These are phyloP conservation scores for Calocybe indica DNA, from an alignment of 768 basidiomycete genomes.

Conservation along the genomic window DNA sequence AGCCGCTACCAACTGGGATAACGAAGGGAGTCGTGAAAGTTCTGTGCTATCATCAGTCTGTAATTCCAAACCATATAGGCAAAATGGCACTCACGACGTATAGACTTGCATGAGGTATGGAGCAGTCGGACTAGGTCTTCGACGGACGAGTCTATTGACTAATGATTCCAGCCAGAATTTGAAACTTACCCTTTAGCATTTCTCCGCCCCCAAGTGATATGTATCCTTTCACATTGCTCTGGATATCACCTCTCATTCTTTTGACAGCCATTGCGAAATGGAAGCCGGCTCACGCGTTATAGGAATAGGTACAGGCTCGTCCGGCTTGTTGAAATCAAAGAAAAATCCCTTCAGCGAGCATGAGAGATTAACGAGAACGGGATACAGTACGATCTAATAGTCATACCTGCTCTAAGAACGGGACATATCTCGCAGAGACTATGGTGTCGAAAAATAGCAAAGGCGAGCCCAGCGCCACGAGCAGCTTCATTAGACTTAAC, in stretches of 20 bases:
- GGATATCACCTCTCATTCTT: neutral
- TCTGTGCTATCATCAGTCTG: conserved; percentile 15
- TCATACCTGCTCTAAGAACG: conserved; percentile 17
- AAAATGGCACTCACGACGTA: conserved; percentile 29
- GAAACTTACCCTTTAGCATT: conserved; percentile 21
- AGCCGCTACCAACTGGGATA: conserved; percentile 30
- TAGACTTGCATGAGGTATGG: conserved; percentile 46
- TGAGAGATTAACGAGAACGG: neutral
- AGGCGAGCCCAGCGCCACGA: too few relatives aligned
- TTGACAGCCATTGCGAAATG: neutral
- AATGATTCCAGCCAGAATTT: neutral
- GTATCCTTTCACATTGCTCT: conserved; percentile 34
- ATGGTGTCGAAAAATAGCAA: too few relatives aligned
- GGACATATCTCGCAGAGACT: conserved; percentile 10
- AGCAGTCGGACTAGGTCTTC: conserved; percentile 37
- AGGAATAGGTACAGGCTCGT: conserved; percentile 22
- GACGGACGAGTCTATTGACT: neutral
- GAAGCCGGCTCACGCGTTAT: conserved; percentile 20
- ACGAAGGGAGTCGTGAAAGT: conserved; percentile 36
- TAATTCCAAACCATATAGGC: neutral
- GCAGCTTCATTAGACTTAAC: too few relatives aligned
- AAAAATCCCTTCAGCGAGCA: conserved; percentile 37
- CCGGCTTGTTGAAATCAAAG: conserved; percentile 26
- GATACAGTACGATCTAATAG: neutral
- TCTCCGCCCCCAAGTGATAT: conserved; percentile 28